A percentile compares a stretch with the other conserved stretches of the same genome.
Evolutionary conservation across 352 stramenopile species (phyloP).

Genomic region (Phytophthora citrophthora): DNA sequence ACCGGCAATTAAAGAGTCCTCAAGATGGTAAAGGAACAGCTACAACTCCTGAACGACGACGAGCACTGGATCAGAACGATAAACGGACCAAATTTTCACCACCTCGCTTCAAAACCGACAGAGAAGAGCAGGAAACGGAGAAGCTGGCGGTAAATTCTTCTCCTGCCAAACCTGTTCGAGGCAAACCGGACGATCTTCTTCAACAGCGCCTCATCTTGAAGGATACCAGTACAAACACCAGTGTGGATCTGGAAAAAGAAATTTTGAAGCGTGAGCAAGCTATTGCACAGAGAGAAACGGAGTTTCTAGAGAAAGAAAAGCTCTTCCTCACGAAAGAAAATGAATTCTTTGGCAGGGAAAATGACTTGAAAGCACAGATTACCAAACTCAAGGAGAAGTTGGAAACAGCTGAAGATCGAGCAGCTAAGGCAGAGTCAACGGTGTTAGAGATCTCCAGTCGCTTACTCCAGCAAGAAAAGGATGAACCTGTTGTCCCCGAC

Average conservation of each 20-base stretch:
- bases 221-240: conserved; percentile 68
- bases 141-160: neutral
- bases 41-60: neutral
- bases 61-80: neutral
- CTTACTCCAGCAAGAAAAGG: conserved; percentile 35
- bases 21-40: conserved; percentile 1
- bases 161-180: neutral
- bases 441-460: conserved; percentile 35
- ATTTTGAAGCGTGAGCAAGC: conserved; percentile 49
- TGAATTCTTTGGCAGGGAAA: conserved; percentile 40
- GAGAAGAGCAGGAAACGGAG: conserved; percentile 1
- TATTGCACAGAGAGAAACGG: conserved; percentile 38
- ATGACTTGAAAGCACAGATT: conserved; percentile 34
- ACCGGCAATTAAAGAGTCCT: conserved; percentile 17
- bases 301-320: conserved; percentile 46
- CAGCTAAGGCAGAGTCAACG: conserved; percentile 32
- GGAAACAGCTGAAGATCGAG: conserved; percentile 17
- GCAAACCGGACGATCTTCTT: neutral
- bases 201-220: conserved; percentile 44
- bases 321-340: conserved; percentile 44
- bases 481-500: conserved; percentile 25
- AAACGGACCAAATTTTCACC: conserved; percentile 3
- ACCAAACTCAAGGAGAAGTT: conserved; percentile 38
- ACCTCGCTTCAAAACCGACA: too few relatives aligned
- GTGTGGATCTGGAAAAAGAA: conserved; percentile 57